Evolutionary conservation across 129 eudicot genomes (phyloP).

Genomic region (Flaveria linearis): DNA sequence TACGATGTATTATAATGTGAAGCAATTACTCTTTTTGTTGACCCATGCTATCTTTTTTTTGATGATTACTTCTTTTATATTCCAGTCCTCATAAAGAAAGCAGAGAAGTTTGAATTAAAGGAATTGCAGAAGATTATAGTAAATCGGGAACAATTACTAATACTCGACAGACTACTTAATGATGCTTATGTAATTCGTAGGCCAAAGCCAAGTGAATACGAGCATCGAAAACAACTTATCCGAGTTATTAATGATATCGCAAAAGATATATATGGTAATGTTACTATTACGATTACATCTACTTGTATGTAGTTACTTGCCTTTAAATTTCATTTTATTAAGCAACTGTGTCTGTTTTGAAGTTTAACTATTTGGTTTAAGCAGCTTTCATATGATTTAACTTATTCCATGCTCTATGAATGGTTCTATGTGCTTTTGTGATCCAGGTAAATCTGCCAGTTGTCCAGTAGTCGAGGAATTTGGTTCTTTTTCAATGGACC

Average conservation of each 20-base stretch:
- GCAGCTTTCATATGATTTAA: background rate
- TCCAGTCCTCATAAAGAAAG: conserved; percentile 64
- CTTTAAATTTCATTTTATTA: background rate
- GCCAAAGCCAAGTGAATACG: conserved; percentile 74
- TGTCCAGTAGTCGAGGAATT: conserved; percentile 78
- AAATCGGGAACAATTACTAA: conserved; percentile 34
- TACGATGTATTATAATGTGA: background rate
- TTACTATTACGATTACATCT: background rate
- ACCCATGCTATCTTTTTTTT: background rate
- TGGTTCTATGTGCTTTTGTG: conserved; percentile 4
- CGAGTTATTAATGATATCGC: conserved; percentile 83
- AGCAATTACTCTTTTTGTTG: background rate
- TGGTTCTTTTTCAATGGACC: conserved; percentile 94
- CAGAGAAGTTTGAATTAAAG: conserved; percentile 62
- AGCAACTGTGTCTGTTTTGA: background rate
- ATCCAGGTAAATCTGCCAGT: conserved; percentile 47
- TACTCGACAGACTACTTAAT: conserved; percentile 51
- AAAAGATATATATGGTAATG: conserved; percentile 74
- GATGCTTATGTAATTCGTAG: conserved; percentile 56
- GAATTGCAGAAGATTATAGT: conserved; percentile 44
- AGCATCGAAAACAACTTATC: conserved; percentile 58
- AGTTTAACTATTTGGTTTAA: background rate
- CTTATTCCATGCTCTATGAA: background rate
- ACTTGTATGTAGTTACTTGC: background rate
- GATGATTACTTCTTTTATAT: conserved; percentile 19